Evolutionary conservation across 176 grass and related monocot species (phyloP), one percentile per base, ranked within the genome.

Genomic region (Puccinellia tenuiflora): DNA sequence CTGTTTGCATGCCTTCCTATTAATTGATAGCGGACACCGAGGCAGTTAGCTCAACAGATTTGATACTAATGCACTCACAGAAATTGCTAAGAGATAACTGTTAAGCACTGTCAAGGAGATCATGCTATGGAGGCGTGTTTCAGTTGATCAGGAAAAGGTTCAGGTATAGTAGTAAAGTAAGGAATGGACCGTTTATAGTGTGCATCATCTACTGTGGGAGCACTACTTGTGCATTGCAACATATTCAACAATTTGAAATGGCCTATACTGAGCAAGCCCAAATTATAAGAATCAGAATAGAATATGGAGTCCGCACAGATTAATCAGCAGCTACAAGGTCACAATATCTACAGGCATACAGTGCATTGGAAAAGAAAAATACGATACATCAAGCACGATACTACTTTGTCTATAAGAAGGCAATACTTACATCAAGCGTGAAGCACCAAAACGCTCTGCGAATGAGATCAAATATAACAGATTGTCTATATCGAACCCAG

Each of bases 401-500:
- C 34, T 40, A 76, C 12, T 66, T 75, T 16, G 10, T 26, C 5
- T 33, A 65, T 86, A 48, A 64, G 9, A 82, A 82, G 45, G 43
- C 0, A 48, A 20, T 24, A 79, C 91, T 88, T 92, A 99, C 96
- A 92, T 92, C 65, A 99, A 77, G 50, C 96, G 87, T 71, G 91
- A 87, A 76, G 96, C 96, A 84, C 96, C 93, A 79, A 99, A 99
- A 75, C 56, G 67, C 66, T 96, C 87, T 18, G 93, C 86, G 81
- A 99, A 99, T 42, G 86, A 80, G 68, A 92, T 88, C 79, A 99
- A 80, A 81, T 87, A 79, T 22, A 82, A 59, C 78, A 99, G 57
- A 80, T 89, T 92, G 42, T 99, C 91, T 50, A 93, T 90, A 78
- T 99, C 91, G 80, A 99, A 99, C 22, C 93, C 93, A 75, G 93